Percentiles rank a stretch among this genome's conserved stretches.
Evolutionary conservation across 352 stramenopile genomes (phyloP).

Genomic region (Phytophthora pistaciae): DNA sequence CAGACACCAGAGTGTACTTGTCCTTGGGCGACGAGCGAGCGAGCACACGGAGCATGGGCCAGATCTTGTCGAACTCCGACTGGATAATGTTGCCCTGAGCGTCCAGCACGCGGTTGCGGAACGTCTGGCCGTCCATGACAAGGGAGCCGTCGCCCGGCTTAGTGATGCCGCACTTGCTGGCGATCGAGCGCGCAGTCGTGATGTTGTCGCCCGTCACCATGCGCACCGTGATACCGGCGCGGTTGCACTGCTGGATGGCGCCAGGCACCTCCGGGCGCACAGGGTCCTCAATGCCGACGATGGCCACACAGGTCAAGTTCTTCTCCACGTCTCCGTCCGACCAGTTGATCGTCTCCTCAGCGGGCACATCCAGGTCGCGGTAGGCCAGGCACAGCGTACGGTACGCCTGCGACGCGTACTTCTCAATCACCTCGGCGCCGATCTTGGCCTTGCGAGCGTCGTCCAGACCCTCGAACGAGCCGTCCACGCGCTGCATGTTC

Average conservation of each 20-base stretch:
- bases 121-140: constrained; percentile 67
- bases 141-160: constrained; percentile 54
- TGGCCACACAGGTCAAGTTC: constrained; percentile 57
- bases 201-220: constrained; percentile 75
- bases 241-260: constrained; percentile 51
- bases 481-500: constrained; percentile 54
- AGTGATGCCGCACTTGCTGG: constrained; percentile 62
- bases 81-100: constrained; percentile 66
- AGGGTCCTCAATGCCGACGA: constrained; percentile 65
- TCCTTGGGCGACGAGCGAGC: constrained; percentile 71
- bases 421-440: constrained; percentile 66
- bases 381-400: constrained; percentile 88
- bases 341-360: constrained; percentile 41
- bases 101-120: constrained; percentile 62
- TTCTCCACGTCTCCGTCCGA: constrained; percentile 73
- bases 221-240: constrained; percentile 61
- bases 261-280: constrained; percentile 57
- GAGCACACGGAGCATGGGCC: constrained; percentile 73
- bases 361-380: constrained; percentile 63
- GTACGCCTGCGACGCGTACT: constrained; percentile 76
- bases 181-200: constrained; percentile 59
- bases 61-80: constrained; percentile 75
- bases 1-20: constrained; percentile 74
- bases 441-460: constrained; percentile 48
- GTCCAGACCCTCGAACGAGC: constrained; percentile 40